Evolutionary conservation across 805 yeast species (phyloP), one percentile per base, ranked within the genome.

Genomic region (Saccharomyces jurei): DNA sequence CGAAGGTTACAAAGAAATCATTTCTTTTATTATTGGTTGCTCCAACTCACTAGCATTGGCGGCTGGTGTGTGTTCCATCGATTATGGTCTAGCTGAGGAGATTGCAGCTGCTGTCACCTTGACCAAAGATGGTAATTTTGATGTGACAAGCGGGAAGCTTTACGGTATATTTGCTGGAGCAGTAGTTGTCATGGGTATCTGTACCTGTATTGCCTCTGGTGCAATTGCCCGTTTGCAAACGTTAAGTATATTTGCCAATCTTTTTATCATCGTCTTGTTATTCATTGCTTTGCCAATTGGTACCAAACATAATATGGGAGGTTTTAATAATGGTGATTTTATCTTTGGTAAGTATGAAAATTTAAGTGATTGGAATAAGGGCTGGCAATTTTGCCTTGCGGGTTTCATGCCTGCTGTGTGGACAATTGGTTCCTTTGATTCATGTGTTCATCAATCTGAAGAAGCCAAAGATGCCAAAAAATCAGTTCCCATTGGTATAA

Each of bases 391-490:
- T 55, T 68, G 76, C 55, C 67, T 82, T 59, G 71, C 71, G 46
- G 74, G 78, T 13, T 80, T 82, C 77, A 77, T 82, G 81, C 83
- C 89, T 0, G 82, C 84, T 1, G 78, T 84, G 55, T 86, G 91
- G 90, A 83, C 88, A 21, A 84, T 85, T 64, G 86, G 87, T 27
- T 82, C 86, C 0, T 84, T 83, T 66, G 90, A 85, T 66, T 79
- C 87, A 6, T 81, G 85, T 61, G 82, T 85, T 51, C 89, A 85
- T 71, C 81, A 83, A 81, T 75, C 85, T 25, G 91, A 85, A 67
- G 89, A 85, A 67, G 86, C 86, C 27, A 73, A 74, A 52, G 79
- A 83, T 63, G 85, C 89, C 25, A 62, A 61, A 53, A 63, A 73
- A 51, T 81, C 86, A 11, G 83, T 83, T 14, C 89, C 90, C 4